These are phyloP conservation scores for Coriolopsis trogii DNA, from an alignment of 1,284 basidiomycete species.

Conservation along the genomic window DNA sequence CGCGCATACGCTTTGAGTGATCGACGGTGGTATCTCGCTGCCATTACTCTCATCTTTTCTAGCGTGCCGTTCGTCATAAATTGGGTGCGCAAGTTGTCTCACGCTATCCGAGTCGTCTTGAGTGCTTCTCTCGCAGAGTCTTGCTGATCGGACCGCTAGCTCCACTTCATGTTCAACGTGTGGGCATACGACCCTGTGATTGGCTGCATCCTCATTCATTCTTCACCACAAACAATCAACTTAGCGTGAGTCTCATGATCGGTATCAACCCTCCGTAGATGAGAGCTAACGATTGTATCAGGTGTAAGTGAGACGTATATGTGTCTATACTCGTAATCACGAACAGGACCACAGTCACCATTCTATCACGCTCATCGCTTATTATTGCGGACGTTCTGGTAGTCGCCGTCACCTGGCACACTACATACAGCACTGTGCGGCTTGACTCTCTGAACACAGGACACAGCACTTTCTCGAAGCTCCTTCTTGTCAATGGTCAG, in stretches of 20 bases:
- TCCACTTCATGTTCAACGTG: background rate
- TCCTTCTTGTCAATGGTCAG: background rate
- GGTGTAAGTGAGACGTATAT: background rate
- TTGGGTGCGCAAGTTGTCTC: background rate
- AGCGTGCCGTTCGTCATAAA: background rate
- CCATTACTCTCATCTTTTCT: background rate
- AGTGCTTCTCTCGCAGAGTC: too few species aligned
- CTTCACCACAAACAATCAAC: too few species aligned
- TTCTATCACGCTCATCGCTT: background rate
- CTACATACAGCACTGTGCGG: background rate
- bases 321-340: background rate
- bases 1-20: slow-evolving; percentile 9
- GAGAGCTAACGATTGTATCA: background rate
- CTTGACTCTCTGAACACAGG: too few species aligned
- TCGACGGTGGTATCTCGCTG: background rate
- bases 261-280: too few species aligned
- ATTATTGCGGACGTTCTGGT: background rate
- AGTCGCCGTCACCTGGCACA: background rate
- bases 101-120: background rate
- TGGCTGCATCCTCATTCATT: too few species aligned
- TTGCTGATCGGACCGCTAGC: background rate
- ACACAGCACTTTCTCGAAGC: background rate
- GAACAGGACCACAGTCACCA: background rate
- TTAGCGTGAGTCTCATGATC: too few species aligned
- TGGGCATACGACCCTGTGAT: too few species aligned